A percentile compares a stretch with the other conserved stretches of the same genome.
Conservation (phyloP, 495 filamentous ascomycete species). For the Penicillium parvum region DNA sequence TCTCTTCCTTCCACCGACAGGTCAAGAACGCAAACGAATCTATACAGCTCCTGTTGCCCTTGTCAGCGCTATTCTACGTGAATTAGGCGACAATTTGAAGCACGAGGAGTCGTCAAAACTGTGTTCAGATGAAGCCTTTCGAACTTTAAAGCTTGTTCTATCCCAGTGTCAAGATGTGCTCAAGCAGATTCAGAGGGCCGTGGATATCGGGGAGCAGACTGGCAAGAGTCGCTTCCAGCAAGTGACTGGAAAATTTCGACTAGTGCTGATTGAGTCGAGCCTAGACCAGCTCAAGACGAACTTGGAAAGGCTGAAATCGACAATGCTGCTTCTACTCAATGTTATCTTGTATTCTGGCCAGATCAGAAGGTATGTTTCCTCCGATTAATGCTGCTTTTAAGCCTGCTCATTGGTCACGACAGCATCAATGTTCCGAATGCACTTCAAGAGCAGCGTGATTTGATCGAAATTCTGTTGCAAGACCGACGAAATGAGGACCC, state of each 20-base stretch:
- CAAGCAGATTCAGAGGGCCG: conserved; percentile 21
- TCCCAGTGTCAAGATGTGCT: conserved; percentile 25
- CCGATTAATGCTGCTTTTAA: neutral
- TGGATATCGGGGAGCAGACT: conserved; percentile 7
- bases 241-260: conserved; percentile 13
- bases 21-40: conserved; percentile 26
- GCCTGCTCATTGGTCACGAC: neutral
- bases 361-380: conserved; percentile 11
- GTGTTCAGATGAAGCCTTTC: conserved; percentile 23
- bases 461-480: conserved; percentile 5
- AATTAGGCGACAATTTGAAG: conserved; percentile 25
- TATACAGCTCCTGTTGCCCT: conserved; percentile 29
- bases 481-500: neutral
- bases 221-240: conserved; percentile 10
- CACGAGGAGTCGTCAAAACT: conserved; percentile 20
- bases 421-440: conserved; percentile 1
- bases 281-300: conserved; percentile 23
- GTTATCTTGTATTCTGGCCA: conserved; percentile 34
- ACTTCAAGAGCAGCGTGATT: conserved; percentile 8
- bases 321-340: conserved; percentile 31
- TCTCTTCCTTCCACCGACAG: conserved; percentile 33
- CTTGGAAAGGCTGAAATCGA: conserved; percentile 35
- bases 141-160: conserved; percentile 15
- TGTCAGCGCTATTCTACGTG: conserved; percentile 26
- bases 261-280: conserved; percentile 21